Evolutionary conservation across 78 protist genomes (phyloP), one percentile per base, ranked within the genome.

Genomic region (Dictyostelium firmibasis): DNA sequence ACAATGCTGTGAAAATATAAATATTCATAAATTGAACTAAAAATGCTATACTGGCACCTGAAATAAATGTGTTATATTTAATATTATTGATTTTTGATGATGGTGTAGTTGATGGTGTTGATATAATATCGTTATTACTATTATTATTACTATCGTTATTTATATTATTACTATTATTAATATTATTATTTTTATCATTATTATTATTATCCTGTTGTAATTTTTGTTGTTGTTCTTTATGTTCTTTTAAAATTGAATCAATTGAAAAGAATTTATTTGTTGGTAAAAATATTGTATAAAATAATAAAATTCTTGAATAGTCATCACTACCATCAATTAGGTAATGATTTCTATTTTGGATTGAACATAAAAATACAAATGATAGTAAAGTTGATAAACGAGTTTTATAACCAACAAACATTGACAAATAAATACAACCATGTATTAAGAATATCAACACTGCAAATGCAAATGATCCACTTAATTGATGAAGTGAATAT

Each of bases 271-370:
- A 16, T 33, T 64, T 29, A 13, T 70, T 85, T 0, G 60, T 10
- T 41, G 94, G 94, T 47, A 89, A 20, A 70, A 89, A 89, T 25
- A 89, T 78, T n/a, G 78, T 11, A 78, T 60, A 89, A 33, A 89
- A 69, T 23, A 89, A 23, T 41, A 89, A 44, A 4, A 29, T 20
- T 81, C 94, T 57, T 11, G 62, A 38, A 44, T 89, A 89, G 44
- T 89, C 94, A 44, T 89, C 94, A 33, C 83, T 69, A n/a, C 94
- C 94, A 33, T 89, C 94, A 25, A 89, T 29, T 8, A 89, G 38
- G 20, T 41, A 89, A 67, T 75, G 64, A 57, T 89, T 89, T 64
- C 94, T 78, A 70, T 89, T 89, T 47, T 89, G 94, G 5, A 89
- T 20, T n/a, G 94, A 89, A 25, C 38, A 1, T 81, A 89, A 69